Conservation (phyloP, 108 stramenopile genomes). For the Nannochloropsis gaditana region DNA sequence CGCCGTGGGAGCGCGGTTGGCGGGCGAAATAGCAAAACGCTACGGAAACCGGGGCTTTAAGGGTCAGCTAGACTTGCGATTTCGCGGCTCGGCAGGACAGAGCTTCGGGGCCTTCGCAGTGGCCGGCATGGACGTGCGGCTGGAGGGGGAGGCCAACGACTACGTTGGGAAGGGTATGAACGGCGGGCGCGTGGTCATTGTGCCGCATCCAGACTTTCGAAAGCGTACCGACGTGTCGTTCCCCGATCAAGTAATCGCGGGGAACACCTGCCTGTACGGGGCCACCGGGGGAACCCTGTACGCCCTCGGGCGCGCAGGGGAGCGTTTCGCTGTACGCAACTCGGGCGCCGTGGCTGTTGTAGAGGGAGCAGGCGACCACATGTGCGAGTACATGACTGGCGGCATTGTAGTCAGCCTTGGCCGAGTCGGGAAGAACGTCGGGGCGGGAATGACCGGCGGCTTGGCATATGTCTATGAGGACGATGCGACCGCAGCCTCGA, state of each 20-base stretch:
- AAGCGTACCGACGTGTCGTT: conserved; percentile 27
- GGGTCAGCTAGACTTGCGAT: conserved; percentile 40
- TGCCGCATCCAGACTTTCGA: conserved; percentile 26
- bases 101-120: conserved; percentile 48
- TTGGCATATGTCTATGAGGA: background rate
- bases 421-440: conserved; percentile 46
- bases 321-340: conserved; percentile 55
- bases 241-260: conserved; percentile 43
- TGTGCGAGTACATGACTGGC: conserved; percentile 54
- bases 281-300: conserved; percentile 51
- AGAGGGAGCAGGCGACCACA: conserved; percentile 50
- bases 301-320: conserved; percentile 47
- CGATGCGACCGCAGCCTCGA: background rate
- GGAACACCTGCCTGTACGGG: conserved; percentile 55
- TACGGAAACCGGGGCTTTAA: conserved; percentile 49
- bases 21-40: conserved; percentile 42
- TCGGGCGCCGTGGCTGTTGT: conserved; percentile 49
- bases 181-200: conserved; percentile 47
- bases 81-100: conserved; percentile 51
- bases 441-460: conserved; percentile 43
- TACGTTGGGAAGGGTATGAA: conserved; percentile 56
- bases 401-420: conserved; percentile 47
- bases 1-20: conserved; percentile 42
- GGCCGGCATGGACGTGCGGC: conserved; percentile 32
- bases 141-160: conserved; percentile 53